These are phyloP conservation scores for Ganoderma resinaceum DNA, from an alignment of 1,284 basidiomycete species.

Conservation along the genomic window DNA sequence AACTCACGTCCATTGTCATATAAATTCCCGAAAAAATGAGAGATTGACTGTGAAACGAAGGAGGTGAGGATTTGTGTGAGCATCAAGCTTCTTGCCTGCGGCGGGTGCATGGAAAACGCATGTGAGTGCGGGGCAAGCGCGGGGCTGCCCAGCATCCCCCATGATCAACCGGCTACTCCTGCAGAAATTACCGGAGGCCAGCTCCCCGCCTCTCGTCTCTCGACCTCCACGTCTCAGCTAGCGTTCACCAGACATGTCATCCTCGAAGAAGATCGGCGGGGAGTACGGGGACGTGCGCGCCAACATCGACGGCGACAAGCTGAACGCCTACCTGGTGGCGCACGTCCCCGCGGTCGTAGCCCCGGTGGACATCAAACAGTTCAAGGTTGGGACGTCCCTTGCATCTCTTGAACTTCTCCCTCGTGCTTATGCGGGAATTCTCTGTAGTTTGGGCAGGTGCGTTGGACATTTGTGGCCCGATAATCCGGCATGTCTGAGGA, in stretches of 20 bases:
- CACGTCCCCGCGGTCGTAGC: constrained; percentile 64
- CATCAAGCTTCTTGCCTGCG: neutral
- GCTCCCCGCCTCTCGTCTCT: neutral
- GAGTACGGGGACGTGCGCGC: constrained; percentile 80
- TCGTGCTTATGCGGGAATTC: neutral
- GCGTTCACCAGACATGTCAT: constrained; percentile 29
- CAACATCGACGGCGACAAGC: constrained; percentile 66
- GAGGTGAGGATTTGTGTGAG: no score
- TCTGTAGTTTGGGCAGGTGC: constrained; percentile 80
- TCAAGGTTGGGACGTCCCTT: constrained; percentile 81
- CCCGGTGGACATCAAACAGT: constrained; percentile 89
- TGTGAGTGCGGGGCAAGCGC: neutral
- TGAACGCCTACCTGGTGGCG: constrained; percentile 73
- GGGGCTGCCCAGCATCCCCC: neutral
- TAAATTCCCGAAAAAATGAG: neutral
- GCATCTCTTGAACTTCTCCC: neutral
- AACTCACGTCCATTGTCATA: neutral
- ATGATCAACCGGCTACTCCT: neutral
- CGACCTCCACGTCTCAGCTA: neutral
- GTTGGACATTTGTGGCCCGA: neutral
- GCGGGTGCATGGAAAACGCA: neutral
- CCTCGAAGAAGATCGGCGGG: constrained; percentile 61
- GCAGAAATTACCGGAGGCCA: neutral
- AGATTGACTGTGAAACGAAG: neutral
- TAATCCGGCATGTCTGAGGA: neutral